A percentile compares a stretch with the other conserved stretches of the same genome.
These are phyloP conservation scores for Candida berthetii DNA, from an alignment of 805 yeast species.

Conservation along the genomic window DNA sequence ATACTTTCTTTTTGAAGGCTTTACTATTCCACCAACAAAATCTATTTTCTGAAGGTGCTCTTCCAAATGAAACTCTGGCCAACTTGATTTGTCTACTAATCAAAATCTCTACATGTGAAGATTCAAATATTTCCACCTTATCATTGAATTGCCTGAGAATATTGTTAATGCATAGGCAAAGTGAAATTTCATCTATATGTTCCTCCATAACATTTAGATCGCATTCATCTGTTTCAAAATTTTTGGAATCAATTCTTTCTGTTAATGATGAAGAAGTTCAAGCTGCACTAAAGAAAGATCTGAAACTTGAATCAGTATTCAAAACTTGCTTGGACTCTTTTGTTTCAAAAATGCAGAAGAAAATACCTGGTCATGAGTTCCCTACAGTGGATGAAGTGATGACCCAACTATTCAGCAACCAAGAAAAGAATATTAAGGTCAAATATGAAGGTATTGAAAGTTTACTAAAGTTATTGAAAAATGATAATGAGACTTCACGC, in stretches of 20 bases:
- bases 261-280: conserved; percentile 23
- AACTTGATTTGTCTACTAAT: conserved; percentile 24
- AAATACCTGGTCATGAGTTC: conserved; percentile 11
- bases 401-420: conserved; percentile 6
- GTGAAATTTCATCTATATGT: conserved; percentile 19
- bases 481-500: conserved; percentile 13
- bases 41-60: conserved; percentile 21
- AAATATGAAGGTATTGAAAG: conserved; percentile 19
- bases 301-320: conserved; percentile 11
- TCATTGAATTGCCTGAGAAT: conserved; percentile 26
- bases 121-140: conserved; percentile 8
- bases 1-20: conserved; percentile 21
- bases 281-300: conserved; percentile 8
- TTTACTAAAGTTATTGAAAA: conserved; percentile 7
- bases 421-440: conserved; percentile 13
- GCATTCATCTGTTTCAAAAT: conserved; percentile 12
- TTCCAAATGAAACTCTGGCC: conserved; percentile 27
- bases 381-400: conserved; percentile 9
- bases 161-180: conserved; percentile 24
- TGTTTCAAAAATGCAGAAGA: conserved; percentile 16
- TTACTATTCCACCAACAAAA: conserved; percentile 25
- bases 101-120: conserved; percentile 9
- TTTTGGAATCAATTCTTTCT: conserved; percentile 17
- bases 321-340: conserved; percentile 15
- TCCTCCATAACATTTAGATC: conserved; percentile 19